phyloP scores from a whole-genome alignment of 164 flowering plant genomes.

The Nymphaea colorata region DNA sequence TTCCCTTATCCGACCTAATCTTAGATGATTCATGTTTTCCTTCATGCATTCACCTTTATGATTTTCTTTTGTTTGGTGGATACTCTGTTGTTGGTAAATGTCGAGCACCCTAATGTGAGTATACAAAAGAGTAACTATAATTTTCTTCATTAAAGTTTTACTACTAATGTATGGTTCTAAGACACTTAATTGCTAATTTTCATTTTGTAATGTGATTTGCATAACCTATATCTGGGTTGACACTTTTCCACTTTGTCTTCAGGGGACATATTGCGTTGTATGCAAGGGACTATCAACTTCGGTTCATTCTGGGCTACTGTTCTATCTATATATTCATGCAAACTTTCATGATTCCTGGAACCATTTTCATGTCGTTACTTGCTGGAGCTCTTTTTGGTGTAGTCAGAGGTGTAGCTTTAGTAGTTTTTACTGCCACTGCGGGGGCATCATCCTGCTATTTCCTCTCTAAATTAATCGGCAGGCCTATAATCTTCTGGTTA shows the following conservation, averaged over 20 bases:
- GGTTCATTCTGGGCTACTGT: slow-evolving; percentile 87
- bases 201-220: too few species aligned
- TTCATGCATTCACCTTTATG: too few species aligned
- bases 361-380: slow-evolving; percentile 92
- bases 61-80: too few species aligned
- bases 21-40: too few species aligned
- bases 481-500: slow-evolving; percentile 78
- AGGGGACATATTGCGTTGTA: slow-evolving; percentile 76
- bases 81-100: too few species aligned
- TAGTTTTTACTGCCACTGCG: slow-evolving; percentile 88
- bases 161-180: too few species aligned
- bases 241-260: slow-evolving; percentile 6
- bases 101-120: too few species aligned
- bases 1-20: too few species aligned
- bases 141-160: too few species aligned
- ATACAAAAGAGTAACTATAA: too few species aligned
- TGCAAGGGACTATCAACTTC: slow-evolving; percentile 58
- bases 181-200: too few species aligned
- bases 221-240: too few species aligned
- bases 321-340: slow-evolving; percentile 97
- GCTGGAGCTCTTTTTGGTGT: slow-evolving; percentile 99
- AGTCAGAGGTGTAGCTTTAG: slow-evolving; percentile 62
- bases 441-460: slow-evolving; percentile 94
- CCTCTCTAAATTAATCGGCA: slow-evolving; percentile 85
- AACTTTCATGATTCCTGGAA: slow-evolving; percentile 99